These are phyloP conservation scores for Colletotrichum sp. DNA, from an alignment of 2,329 filamentous ascomycete genomes.

Conservation along the genomic window DNA sequence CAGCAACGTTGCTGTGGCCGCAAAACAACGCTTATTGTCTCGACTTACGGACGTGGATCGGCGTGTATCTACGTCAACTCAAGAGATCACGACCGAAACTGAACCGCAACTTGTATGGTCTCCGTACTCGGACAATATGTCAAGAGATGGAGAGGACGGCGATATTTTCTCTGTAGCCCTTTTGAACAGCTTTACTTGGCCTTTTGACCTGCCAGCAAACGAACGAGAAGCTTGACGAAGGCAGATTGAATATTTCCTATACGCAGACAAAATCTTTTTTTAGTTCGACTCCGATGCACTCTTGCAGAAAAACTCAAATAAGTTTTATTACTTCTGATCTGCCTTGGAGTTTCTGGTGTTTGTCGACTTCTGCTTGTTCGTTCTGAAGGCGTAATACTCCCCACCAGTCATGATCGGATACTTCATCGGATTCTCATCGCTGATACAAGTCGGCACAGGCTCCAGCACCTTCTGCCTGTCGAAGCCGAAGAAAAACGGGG, in stretches of 20 bases:
- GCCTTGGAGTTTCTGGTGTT: background rate
- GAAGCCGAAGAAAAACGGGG: slow-evolving; percentile 43
- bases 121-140: background rate
- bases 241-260: accelerated
- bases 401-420: slow-evolving; percentile 36
- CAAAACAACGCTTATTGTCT: background rate
- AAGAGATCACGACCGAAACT: background rate
- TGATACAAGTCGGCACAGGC: slow-evolving; percentile 34
- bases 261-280: accelerated
- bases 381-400: slow-evolving; percentile 35
- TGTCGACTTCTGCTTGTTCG: slow-evolving; percentile 29
- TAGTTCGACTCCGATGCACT: accelerated
- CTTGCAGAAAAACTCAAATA: accelerated
- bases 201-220: background rate
- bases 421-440: slow-evolving; percentile 33
- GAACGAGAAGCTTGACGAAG: accelerated
- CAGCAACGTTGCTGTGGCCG: background rate
- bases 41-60: background rate
- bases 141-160: accelerated
- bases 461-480: slow-evolving; percentile 27
- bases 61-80: background rate
- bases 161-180: background rate
- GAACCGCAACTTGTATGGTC: background rate
- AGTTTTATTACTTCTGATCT: background rate
- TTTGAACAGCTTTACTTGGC: background rate